Percentiles rank a stretch among this genome's conserved stretches.
These are phyloP conservation scores for Chaetomidium leptoderma DNA, from an alignment of 495 filamentous ascomycete species.

Conservation along the genomic window DNA sequence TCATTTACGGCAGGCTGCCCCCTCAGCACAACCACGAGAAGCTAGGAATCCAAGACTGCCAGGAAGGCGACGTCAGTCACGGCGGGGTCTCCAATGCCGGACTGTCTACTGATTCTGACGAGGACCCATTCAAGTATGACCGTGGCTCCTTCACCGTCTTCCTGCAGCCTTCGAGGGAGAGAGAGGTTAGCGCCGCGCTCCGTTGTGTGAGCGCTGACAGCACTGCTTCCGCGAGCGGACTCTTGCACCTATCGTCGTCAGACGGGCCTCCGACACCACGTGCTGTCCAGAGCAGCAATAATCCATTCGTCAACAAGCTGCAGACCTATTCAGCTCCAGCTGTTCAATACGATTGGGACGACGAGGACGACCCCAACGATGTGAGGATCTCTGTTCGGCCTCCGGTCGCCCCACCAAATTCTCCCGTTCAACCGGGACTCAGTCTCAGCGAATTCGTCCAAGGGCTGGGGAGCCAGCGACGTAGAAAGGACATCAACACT, in stretches of 20 bases:
- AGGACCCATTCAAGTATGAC: slow-evolving; percentile 35
- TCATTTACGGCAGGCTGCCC: background rate
- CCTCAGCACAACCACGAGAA: background rate
- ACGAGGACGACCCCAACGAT: slow-evolving; percentile 6
- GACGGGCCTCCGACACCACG: slow-evolving; percentile 1
- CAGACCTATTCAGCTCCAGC: slow-evolving; percentile 13
- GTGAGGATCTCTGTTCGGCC: slow-evolving; percentile 15
- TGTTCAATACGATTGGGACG: slow-evolving; percentile 16
- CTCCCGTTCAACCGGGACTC: background rate
- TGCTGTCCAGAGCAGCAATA: slow-evolving; percentile 15
- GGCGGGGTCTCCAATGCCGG: slow-evolving; percentile 7
- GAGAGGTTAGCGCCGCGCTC: slow-evolving; percentile 30
- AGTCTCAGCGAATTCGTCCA: background rate
- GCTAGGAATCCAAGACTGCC: background rate
- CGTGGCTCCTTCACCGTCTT: slow-evolving; percentile 22
- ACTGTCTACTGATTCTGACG: slow-evolving; percentile 27
- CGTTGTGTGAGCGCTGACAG: slow-evolving; percentile 17
- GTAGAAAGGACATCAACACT: slow-evolving; percentile 12
- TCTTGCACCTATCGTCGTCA: slow-evolving; percentile 1
- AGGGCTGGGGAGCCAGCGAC: background rate
- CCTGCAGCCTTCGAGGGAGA: slow-evolving; percentile 25
- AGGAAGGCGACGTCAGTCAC: background rate
- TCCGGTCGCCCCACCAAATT: slow-evolving; percentile 3
- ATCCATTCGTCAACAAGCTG: slow-evolving; percentile 17
- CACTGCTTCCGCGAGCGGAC: slow-evolving; percentile 10